Evolutionary conservation across 2,329 filamentous ascomycete species (phyloP), one percentile per base, ranked within the genome.

Genomic region (Trichophyton simii): DNA sequence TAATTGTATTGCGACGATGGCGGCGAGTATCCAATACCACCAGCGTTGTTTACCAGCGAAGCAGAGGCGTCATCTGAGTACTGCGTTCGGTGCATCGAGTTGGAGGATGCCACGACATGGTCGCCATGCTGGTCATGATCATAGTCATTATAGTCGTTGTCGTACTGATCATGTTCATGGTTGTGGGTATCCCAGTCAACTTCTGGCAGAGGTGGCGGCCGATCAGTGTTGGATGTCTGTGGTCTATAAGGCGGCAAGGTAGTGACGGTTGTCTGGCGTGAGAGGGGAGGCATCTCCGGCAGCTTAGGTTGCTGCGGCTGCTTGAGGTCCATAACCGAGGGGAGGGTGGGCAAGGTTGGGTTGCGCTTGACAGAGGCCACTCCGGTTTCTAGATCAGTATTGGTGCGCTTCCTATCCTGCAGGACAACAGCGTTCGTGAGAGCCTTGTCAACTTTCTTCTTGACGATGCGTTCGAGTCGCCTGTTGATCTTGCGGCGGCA

Each of bases 401-500:
- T 68, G 2, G 73, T 77, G 72, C 65, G 77, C 67, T 80, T 83
- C 64, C 79, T 80, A 71, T 87, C 78, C 72, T 69, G 76, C 71
- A 72, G 75, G 72, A 71, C 75, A 60, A 84, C 85, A 60, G 94
- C 87, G 68, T 91, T 90, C 59, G 86, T 87, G 28, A 97, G 76
- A 0, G 91, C 92, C 72, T 90, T 91, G 75, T 94, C 90, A 68
- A 96, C 88, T 76, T 94, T 96, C 68, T 80, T 82, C 60, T 85
- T 85, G 3, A 97, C 91, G 66, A 97, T 94, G 67, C 85, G 85
- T 70, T 87, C 87, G 66, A 99, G 80, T 66, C 91, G 82, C 68
- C 84, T 86, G 75, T 95, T 95, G 72, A 96, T 87, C 77, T 97
- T 97, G 54, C 91, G 87, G 64, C 89, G 87, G 72, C 94, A 97